Evolutionary conservation across 345 rosid species (phyloP).

Genomic region (Eucalyptus pumila): DNA sequence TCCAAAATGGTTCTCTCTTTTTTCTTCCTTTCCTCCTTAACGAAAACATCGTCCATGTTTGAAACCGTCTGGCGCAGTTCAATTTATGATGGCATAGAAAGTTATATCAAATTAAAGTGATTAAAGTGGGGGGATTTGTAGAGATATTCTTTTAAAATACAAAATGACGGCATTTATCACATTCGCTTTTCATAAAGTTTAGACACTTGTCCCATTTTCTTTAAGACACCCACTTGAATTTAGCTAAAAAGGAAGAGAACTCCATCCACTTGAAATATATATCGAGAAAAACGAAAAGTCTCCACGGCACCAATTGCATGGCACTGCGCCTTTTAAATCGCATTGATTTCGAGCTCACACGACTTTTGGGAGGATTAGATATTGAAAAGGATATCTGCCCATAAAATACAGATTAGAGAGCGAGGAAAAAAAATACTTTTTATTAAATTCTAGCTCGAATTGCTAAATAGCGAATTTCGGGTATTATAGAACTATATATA

Average conservation of each 20-base stretch:
- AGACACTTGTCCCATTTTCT: neutral
- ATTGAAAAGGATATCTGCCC: neutral
- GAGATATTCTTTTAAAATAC: neutral
- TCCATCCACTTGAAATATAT: neutral
- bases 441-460: neutral
- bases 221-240: neutral
- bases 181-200: neutral
- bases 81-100: neutral
- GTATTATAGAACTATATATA: neutral
- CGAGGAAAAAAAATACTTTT: neutral
- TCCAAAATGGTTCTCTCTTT: no score
- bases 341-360: neutral
- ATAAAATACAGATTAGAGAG: neutral
- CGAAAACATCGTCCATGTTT: neutral
- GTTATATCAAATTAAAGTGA: neutral
- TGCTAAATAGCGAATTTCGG: neutral
- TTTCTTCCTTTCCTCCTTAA: neutral
- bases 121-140: neutral
- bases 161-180: neutral
- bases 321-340: neutral
- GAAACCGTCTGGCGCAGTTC: neutral
- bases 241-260: neutral
- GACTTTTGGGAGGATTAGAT: neutral
- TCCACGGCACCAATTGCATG: neutral
- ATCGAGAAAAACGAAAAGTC: neutral